Evolutionary conservation across 2,329 filamentous ascomycete genomes (phyloP).

Genomic region (Graphium sp.): DNA sequence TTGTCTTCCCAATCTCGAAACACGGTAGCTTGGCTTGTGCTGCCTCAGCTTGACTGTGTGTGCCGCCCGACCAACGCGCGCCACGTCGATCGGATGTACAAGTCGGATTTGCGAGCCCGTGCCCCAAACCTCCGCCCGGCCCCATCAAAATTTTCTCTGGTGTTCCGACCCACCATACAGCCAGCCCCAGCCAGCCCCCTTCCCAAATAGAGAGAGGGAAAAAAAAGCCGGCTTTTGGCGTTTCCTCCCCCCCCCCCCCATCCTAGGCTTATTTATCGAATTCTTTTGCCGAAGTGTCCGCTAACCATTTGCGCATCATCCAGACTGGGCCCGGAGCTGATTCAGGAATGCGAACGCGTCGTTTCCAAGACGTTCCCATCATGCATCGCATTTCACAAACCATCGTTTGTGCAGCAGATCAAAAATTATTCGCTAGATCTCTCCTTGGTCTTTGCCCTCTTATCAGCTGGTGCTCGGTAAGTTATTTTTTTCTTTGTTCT

Average conservation of each 20-base stretch:
- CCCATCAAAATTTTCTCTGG: conserved; percentile 1
- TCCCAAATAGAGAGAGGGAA: too few species aligned
- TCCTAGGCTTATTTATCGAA: conserved; percentile 3
- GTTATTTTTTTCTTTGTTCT: conserved; percentile 11
- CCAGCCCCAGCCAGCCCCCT: conserved; percentile 3
- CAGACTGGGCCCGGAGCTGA: conserved; percentile 37
- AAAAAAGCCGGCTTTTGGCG: too few species aligned
- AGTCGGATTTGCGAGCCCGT: too few species aligned
- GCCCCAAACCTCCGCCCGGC: too few species aligned
- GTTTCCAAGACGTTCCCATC: conserved; percentile 43
- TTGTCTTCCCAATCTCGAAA: too few species aligned
- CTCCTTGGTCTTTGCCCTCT: conserved; percentile 38
- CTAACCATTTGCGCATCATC: conserved; percentile 9
- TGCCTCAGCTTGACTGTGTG: conserved; percentile 2
- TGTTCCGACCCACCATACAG: conserved; percentile 5
- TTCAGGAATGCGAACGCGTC: conserved; percentile 42
- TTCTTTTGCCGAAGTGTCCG: neutral
- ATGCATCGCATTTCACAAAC: conserved; percentile 46
- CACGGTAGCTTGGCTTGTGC: too few species aligned
- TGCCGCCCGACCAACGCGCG: too few species aligned
- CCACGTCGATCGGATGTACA: too few species aligned
- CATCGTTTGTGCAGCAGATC: conserved; percentile 42
- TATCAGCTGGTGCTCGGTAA: conserved; percentile 41
- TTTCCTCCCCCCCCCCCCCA: conserved; percentile 1
- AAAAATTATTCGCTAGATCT: conserved; percentile 37